A percentile compares a stretch with the other conserved stretches of the same genome.
Evolutionary conservation across 148 eudicot species (phyloP).

Genomic region (Arctostaphylos glauca): DNA sequence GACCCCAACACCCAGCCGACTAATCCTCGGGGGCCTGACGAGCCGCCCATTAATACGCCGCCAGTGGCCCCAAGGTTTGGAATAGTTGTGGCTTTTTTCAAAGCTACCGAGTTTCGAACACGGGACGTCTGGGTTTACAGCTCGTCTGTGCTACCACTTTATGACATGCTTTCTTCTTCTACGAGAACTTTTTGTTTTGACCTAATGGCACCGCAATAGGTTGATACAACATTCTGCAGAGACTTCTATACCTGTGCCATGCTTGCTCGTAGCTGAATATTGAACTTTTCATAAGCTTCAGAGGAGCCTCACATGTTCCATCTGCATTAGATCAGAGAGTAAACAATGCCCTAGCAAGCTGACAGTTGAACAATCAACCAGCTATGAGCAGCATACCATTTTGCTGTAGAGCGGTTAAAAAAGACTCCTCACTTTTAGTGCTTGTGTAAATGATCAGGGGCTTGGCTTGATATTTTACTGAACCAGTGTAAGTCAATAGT

Average conservation of each 20-base stretch:
- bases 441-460: conserved; percentile 85
- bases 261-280: conserved; percentile 95
- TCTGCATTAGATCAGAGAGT: conserved; percentile 44
- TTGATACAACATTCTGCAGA: neutral
- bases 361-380: conserved; percentile 11
- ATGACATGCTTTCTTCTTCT: neutral
- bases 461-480: conserved; percentile 92
- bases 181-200: neutral
- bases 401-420: conserved; percentile 75
- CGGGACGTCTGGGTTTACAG: too few species aligned
- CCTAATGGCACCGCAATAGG: neutral
- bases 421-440: conserved; percentile 79
- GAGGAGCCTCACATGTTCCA: conserved; percentile 53
- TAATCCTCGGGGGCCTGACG: too few species aligned
- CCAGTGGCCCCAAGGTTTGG: too few species aligned
- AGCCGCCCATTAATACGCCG: too few species aligned
- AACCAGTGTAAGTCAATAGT: conserved; percentile 15
- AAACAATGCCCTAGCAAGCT: conserved; percentile 14
- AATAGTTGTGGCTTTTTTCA: too few species aligned
- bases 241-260: conserved; percentile 79
- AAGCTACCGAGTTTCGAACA: too few species aligned
- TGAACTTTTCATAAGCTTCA: conserved; percentile 92
- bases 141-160: neutral
- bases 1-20: too few species aligned
- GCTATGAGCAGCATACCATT: conserved; percentile 47